Evolutionary conservation across 2,329 filamentous ascomycete species (phyloP).

Genomic region (Colletotrichum noveboracense): DNA sequence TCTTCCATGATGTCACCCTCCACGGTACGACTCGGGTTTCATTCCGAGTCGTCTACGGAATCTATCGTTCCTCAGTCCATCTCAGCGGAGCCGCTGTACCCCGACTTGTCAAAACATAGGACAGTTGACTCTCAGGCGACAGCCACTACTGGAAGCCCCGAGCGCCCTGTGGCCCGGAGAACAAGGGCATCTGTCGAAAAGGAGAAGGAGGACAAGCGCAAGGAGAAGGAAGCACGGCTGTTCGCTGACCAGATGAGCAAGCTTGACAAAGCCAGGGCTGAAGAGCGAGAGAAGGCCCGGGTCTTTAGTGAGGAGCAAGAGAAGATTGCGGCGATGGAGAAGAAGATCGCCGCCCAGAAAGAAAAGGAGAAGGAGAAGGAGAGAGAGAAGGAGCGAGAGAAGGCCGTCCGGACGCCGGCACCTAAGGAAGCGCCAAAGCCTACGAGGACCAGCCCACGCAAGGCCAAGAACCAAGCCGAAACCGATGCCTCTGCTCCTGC

Average conservation of each 20-base stretch:
- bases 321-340: constrained; percentile 57
- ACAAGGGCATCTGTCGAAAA: constrained; percentile 65
- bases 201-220: constrained; percentile 70
- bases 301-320: constrained; percentile 65
- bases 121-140: constrained; percentile 29
- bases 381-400: neutral
- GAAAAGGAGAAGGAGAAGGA: constrained; percentile 47
- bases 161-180: constrained; percentile 47
- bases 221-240: constrained; percentile 68
- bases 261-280: constrained; percentile 71
- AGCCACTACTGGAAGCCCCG: constrained; percentile 44
- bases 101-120: constrained; percentile 47
- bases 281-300: constrained; percentile 72
- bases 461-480: constrained; percentile 43
- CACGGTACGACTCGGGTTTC: constrained; percentile 47
- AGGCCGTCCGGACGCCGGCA: constrained; percentile 29
- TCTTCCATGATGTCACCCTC: constrained; percentile 62
- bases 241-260: constrained; percentile 66
- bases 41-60: constrained; percentile 53
- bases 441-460: constrained; percentile 58
- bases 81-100: constrained; percentile 45
- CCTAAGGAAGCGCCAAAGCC: constrained; percentile 48
- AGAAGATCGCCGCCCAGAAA: constrained; percentile 57
- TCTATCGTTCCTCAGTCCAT: constrained; percentile 40
- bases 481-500: constrained; percentile 26